These are phyloP conservation scores for Botrytis fragariae DNA, from an alignment of 2,329 filamentous ascomycete genomes.

Conservation along the genomic window DNA sequence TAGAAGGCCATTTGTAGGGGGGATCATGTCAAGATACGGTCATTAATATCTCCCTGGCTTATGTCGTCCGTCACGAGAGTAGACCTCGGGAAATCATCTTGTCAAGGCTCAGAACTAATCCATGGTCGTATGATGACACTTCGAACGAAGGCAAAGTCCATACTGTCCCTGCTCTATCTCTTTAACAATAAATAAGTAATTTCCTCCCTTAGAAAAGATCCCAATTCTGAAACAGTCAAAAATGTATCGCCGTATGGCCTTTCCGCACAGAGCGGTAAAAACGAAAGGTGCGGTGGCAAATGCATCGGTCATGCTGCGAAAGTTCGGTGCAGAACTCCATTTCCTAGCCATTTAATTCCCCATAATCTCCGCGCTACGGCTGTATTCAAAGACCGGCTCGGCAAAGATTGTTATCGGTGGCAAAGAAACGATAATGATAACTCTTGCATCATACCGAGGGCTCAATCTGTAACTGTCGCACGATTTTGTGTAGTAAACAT, in stretches of 20 bases:
- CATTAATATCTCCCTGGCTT: background rate
- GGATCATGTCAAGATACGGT: background rate
- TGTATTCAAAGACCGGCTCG: background rate
- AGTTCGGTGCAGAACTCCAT: background rate
- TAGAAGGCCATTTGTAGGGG: background rate
- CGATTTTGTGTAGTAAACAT: background rate
- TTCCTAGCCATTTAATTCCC: background rate
- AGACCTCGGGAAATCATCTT: background rate
- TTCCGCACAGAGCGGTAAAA: background rate
- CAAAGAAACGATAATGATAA: background rate
- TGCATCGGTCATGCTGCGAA: background rate
- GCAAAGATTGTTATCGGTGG: background rate
- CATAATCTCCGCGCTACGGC: background rate
- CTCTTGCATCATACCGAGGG: background rate
- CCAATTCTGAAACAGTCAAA: background rate
- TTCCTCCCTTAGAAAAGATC: too few relatives aligned
- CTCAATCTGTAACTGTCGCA: background rate
- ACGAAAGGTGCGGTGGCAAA: background rate
- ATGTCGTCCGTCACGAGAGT: background rate
- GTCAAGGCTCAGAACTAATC: background rate
- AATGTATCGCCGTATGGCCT: background rate
- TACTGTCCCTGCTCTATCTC: background rate
- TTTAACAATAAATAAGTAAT: background rate
- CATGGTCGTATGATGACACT: background rate
- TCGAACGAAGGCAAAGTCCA: background rate